Evolutionary conservation across 148 eudicot species (phyloP).

Genomic region (Chenopodium quinoa): DNA sequence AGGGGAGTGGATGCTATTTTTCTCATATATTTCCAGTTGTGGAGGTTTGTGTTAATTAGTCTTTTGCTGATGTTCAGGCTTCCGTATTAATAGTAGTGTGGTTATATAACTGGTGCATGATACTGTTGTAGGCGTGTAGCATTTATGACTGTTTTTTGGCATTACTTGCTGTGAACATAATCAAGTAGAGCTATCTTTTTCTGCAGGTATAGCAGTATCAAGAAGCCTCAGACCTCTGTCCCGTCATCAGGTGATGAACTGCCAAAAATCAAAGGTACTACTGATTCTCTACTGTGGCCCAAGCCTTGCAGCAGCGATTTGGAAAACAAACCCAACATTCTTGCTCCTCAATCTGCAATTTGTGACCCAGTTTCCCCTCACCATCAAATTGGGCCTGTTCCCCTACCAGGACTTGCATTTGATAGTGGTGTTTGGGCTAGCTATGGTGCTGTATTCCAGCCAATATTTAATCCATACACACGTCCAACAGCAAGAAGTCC

Average conservation of each 20-base stretch:
- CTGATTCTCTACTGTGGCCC: slow-evolving; percentile 12
- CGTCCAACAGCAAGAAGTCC: slow-evolving; percentile 24
- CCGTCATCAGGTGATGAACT: slow-evolving; percentile 13
- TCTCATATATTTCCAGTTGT: too few relatives aligned
- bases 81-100: not conserved
- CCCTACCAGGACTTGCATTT: slow-evolving; percentile 8
- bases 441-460: slow-evolving; percentile 22
- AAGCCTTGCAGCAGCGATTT: slow-evolving; percentile 14
- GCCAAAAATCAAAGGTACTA: slow-evolving; percentile 20
- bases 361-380: slow-evolving; percentile 16
- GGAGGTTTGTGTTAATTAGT: not conserved
- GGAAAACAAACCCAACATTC: slow-evolving; percentile 16
- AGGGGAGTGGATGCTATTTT: too few relatives aligned
- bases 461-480: slow-evolving; percentile 18
- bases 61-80: not conserved
- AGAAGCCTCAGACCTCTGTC: slow-evolving; percentile 25
- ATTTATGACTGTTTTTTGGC: not conserved
- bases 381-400: slow-evolving; percentile 27
- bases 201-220: slow-evolving; percentile 42
- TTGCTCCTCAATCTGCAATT: slow-evolving; percentile 22
- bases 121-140: not conserved
- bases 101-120: not conserved
- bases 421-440: slow-evolving; percentile 23
- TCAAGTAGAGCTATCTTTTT: not conserved
- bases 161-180: slow-evolving; percentile 8